These are phyloP conservation scores for Globisporangium acanthophoron DNA, from an alignment of 352 stramenopile species.

Conservation along the genomic window DNA sequence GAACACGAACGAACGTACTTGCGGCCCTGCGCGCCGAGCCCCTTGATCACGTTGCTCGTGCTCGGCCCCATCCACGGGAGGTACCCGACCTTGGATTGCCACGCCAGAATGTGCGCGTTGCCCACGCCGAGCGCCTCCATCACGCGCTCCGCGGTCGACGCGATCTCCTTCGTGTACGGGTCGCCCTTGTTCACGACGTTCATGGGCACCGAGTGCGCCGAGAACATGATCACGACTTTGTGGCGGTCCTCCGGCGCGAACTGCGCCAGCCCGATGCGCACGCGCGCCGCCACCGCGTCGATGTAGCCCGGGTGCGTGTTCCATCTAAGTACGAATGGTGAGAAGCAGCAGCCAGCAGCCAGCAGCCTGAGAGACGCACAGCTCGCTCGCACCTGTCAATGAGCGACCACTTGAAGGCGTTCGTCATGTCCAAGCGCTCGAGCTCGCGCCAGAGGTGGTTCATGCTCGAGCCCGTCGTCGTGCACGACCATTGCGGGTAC, in stretches of 20 bases:
- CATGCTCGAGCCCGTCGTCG: constrained; percentile 95
- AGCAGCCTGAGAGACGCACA: not conserved
- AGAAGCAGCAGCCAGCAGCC: not conserved
- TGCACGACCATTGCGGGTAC: constrained; percentile 99
- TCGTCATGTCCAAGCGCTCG: constrained; percentile 83
- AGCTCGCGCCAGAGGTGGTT: constrained; percentile 87
- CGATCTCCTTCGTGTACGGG: constrained; percentile 84
- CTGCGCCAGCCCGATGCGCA: constrained; percentile 88
- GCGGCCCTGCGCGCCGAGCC: constrained; percentile 89
- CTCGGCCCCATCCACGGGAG: constrained; percentile 98
- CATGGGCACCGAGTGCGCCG: constrained; percentile 87
- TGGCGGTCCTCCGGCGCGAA: constrained; percentile 89
- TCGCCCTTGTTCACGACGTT: constrained; percentile 88
- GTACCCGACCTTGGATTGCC: constrained; percentile 97
- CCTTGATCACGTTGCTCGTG: constrained; percentile 94
- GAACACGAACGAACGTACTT: constrained; percentile 46
- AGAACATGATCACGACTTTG: constrained; percentile 89
- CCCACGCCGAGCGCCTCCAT: constrained; percentile 61
- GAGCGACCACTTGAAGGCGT: constrained; percentile 80
- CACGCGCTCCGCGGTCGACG: constrained; percentile 62
- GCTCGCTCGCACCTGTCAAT: constrained; percentile 42
- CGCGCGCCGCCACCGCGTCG: constrained; percentile 88
- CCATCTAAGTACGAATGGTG: constrained; percentile 59
- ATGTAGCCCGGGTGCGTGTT: constrained; percentile 96
- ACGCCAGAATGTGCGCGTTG: constrained; percentile 90